These are phyloP conservation scores for Colletotrichum cuscutae DNA, from an alignment of 2,329 filamentous ascomycete genomes.

Conservation along the genomic window DNA sequence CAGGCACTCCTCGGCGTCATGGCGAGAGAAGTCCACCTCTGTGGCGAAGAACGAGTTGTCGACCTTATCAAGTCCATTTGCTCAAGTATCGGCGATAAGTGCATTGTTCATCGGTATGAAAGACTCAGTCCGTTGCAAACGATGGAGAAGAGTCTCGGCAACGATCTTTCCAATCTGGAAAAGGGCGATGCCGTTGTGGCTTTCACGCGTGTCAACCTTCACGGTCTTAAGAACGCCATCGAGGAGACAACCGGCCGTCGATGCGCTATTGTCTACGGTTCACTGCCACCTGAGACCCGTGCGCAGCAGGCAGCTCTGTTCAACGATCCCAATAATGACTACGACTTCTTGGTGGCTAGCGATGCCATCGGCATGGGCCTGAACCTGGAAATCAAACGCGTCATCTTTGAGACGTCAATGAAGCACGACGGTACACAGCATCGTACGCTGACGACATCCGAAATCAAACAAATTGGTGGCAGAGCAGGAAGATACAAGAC, in stretches of 20 bases:
- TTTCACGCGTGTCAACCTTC: constrained; percentile 86
- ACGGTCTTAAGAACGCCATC: constrained; percentile 81
- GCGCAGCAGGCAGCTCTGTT: constrained; percentile 92
- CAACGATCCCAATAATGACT: constrained; percentile 95
- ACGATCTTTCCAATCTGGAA: constrained; percentile 72
- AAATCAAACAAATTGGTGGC: constrained; percentile 95
- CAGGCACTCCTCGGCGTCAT: constrained; percentile 87
- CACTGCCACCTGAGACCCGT: constrained; percentile 89
- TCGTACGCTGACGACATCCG: constrained; percentile 73
- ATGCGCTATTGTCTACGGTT: constrained; percentile 93
- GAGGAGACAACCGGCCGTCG: constrained; percentile 80
- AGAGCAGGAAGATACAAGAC: constrained; percentile 88
- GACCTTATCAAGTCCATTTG: constrained; percentile 82
- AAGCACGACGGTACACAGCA: constrained; percentile 75
- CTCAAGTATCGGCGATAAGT: constrained; percentile 81
- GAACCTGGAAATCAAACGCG: constrained; percentile 89
- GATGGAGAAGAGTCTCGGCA: constrained; percentile 70
- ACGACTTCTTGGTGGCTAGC: constrained; percentile 92
- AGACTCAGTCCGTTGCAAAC: constrained; percentile 82
- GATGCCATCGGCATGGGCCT: constrained; percentile 98
- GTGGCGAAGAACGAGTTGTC: constrained; percentile 87
- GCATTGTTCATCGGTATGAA: constrained; percentile 84
- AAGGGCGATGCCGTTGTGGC: constrained; percentile 93
- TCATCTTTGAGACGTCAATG: constrained; percentile 82
- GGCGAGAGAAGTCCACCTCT: constrained; percentile 91